Base-by-base conservation (phyloP, 148 eudicot species). In the Arctostaphylos glauca region DNA sequence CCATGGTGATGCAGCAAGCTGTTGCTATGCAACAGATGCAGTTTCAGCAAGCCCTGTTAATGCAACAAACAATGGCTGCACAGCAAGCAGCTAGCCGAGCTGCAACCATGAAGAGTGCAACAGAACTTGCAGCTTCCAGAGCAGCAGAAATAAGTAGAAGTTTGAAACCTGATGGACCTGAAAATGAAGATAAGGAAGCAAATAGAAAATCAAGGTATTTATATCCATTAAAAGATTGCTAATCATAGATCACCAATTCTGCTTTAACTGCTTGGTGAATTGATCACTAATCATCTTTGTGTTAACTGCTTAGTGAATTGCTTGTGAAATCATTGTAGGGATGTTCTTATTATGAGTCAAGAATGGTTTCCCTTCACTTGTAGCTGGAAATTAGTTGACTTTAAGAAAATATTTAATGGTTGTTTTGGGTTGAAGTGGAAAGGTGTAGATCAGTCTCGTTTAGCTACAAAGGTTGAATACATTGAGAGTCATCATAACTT, bases 1-100 rank as follows among this genome's bases (percentile, higher is more conserved):
- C 97, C 31, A 79, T 91, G 88, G 91, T 90, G 86, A 96, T 96
- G 99, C 98, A 96, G 87, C 99, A 96, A 87, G 98, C 99, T 81
- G 99, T 96, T 41, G 99, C 95, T 54, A 87, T 93, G 98, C 99
- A 96, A 74, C 98, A 94, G 86, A 92, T 96, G 98, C 99, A 96
- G 72, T 96, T 93, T 88, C 99, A 96, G 91, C 99, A 96, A 86
- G 95, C 99, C 52, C 82, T 96, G 67, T 23, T 93, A 62, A 90
- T 94, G 99, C 99, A 96, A 88, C 97, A 94, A 87, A 87, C 97
- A 43, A 84, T 96, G 93, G 87, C 90, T 79, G 97, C 95, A 25
- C 99, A 96, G 84, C 98, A 92, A 89, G 98, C 98, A 55, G 99
- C 99, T 86, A 94, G 90, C 60, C 92, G 98, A 56, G 99, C 97